phyloP scores from a whole-genome alignment of 2,329 filamentous ascomycete genomes.

The Colletotrichum chlorophyti region DNA sequence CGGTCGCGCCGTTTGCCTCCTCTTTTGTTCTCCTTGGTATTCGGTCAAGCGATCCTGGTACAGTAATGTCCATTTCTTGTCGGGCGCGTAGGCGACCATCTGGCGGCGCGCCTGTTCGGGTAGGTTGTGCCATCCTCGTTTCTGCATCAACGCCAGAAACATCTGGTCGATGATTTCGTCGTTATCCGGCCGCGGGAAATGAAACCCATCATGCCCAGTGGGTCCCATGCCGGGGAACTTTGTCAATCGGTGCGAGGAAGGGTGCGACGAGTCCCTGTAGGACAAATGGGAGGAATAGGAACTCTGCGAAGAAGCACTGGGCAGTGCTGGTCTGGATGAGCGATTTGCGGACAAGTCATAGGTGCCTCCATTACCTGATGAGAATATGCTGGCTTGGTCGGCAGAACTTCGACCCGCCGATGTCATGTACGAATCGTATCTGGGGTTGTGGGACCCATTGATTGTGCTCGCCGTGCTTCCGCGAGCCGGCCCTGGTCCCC shows the following conservation, averaged over 20 bases:
- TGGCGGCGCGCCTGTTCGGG: slow-evolving; percentile 93
- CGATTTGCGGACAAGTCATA: slow-evolving; percentile 47
- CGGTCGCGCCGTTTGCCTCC: slow-evolving; percentile 75
- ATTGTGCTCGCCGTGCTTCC: slow-evolving; percentile 61
- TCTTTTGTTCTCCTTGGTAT: slow-evolving; percentile 92
- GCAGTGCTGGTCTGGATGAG: slow-evolving; percentile 59
- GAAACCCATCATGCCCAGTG: slow-evolving; percentile 56
- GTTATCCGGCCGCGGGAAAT: slow-evolving; percentile 77
- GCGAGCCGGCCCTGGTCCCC: slow-evolving; percentile 60
- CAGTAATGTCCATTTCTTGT: slow-evolving; percentile 97
- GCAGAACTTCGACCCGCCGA: slow-evolving; percentile 63
- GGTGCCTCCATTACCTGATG: slow-evolving; percentile 63
- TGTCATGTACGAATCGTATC: slow-evolving; percentile 69
- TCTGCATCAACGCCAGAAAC: slow-evolving; percentile 94
- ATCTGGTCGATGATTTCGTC: slow-evolving; percentile 88
- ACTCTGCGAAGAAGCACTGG: slow-evolving; percentile 63
- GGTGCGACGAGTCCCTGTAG: slow-evolving; percentile 37
- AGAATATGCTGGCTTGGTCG: slow-evolving; percentile 62
- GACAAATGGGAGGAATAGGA: slow-evolving; percentile 57
- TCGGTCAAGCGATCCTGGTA: slow-evolving; percentile 94
- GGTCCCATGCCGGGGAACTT: slow-evolving; percentile 52
- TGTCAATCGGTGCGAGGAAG: slow-evolving; percentile 64
- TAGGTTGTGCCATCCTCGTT: slow-evolving; percentile 95
- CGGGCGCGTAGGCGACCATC: slow-evolving; percentile 93
- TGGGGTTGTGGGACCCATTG: slow-evolving; percentile 60